These are phyloP conservation scores for Aspergillus neotritici DNA, from an alignment of 2,329 filamentous ascomycete species.

Conservation along the genomic window DNA sequence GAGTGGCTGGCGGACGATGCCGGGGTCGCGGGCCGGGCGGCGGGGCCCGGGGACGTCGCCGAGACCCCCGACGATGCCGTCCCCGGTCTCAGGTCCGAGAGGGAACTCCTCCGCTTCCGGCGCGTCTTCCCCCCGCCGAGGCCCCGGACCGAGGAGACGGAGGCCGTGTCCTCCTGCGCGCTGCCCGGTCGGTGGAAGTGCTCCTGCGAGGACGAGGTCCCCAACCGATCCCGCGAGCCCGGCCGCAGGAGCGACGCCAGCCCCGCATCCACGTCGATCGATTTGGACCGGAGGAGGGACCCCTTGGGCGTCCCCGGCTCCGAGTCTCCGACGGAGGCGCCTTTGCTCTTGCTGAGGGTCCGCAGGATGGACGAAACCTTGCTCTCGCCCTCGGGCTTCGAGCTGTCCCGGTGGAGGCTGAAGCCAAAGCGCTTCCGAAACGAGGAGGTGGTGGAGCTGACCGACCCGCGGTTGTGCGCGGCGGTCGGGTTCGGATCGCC, in stretches of 20 bases:
- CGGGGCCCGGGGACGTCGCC: constrained; percentile 26
- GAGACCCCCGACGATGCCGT: constrained; percentile 55
- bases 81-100: constrained; percentile 74
- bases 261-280: constrained; percentile 63
- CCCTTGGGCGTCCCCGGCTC: constrained; percentile 64
- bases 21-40: constrained; percentile 36
- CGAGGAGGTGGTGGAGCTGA: constrained; percentile 82
- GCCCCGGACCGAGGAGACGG: constrained; percentile 49
- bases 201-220: constrained; percentile 46
- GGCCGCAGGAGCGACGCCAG: constrained; percentile 47
- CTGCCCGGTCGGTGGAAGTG: constrained; percentile 41
- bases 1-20: constrained; percentile 20
- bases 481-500: constrained; percentile 56
- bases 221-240: constrained; percentile 51
- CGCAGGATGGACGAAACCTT: constrained; percentile 74
- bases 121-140: constrained; percentile 43
- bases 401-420: constrained; percentile 71
- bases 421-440: constrained; percentile 79
- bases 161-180: constrained; percentile 43
- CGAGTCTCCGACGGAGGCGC: constrained; percentile 47
- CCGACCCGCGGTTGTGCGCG: constrained; percentile 63
- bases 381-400: constrained; percentile 64
- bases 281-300: constrained; percentile 64
- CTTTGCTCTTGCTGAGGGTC: constrained; percentile 77
- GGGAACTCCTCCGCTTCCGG: constrained; percentile 83